Conservation (phyloP, 2,329 filamentous ascomycete genomes). For the Epichloe gansuensis region DNA sequence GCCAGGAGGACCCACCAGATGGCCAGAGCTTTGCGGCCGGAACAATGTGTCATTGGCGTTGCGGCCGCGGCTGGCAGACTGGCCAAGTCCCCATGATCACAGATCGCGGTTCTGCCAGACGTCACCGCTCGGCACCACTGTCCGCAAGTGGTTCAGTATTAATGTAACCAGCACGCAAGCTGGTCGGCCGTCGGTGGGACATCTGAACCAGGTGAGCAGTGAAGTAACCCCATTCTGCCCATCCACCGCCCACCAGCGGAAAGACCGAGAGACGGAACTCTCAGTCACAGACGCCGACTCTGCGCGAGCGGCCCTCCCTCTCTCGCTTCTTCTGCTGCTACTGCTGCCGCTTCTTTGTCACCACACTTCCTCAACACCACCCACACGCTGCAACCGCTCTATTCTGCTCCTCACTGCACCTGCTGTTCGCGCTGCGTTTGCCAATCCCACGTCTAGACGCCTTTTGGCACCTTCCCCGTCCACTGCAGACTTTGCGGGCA, state of each 20-base stretch:
- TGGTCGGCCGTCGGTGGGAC: background rate
- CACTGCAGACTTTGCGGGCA: constrained; percentile 3
- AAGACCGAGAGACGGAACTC: constrained; percentile 6
- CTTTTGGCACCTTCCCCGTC: background rate
- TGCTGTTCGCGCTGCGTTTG: background rate
- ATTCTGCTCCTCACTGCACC: background rate
- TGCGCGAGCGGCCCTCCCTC: constrained; percentile 5
- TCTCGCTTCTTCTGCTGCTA: constrained; percentile 1
- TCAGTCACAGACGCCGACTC: constrained; percentile 6
- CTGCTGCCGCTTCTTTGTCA: constrained; percentile 1
- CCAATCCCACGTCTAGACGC: constrained; percentile 1
- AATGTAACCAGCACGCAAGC: background rate
- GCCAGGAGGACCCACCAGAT: background rate
- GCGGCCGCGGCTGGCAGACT: constrained; percentile 10
- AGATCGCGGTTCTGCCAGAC: constrained; percentile 16
- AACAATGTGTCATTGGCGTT: constrained; percentile 21
- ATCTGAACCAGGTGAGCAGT: too few species aligned
- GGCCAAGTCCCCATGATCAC: constrained; percentile 11
- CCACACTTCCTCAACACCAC: constrained; percentile 2
- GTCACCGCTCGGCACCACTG: constrained; percentile 14
- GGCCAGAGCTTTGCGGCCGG: constrained; percentile 12
- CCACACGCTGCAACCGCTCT: background rate
- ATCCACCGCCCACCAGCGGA: background rate
- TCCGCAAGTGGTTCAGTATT: constrained; percentile 2
- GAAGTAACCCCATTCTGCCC: background rate